These are phyloP conservation scores for Chalciporus chontae DNA, from an alignment of 768 basidiomycete species.

Conservation along the genomic window DNA sequence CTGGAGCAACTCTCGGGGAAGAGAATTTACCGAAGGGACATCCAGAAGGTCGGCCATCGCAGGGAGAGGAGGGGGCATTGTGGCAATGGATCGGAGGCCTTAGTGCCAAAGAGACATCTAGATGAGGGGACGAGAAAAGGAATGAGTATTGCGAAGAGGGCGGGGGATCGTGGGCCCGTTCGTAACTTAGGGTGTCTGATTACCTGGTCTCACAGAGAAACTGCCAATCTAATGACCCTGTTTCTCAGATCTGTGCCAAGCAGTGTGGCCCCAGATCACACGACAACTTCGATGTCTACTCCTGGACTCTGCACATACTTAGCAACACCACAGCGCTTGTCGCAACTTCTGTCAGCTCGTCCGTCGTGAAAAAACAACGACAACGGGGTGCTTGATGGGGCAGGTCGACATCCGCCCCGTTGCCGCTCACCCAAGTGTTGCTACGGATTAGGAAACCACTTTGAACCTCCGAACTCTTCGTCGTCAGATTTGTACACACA, in stretches of 20 bases:
- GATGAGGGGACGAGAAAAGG: background rate
- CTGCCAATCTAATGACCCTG: no score
- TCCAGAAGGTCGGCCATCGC: conserved; percentile 4
- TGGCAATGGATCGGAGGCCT: background rate
- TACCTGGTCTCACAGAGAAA: background rate
- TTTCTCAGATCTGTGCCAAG: no score
- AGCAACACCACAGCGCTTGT: no score
- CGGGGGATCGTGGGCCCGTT: background rate
- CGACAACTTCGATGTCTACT: no score
- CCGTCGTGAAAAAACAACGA: no score
- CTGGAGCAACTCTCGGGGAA: conserved; percentile 14
- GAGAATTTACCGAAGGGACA: conserved; percentile 1
- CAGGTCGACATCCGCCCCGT: no score
- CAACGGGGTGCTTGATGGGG: no score
- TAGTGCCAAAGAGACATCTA: background rate
- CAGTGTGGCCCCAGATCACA: no score
- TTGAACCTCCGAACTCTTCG: conserved; percentile 11
- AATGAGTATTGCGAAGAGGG: background rate
- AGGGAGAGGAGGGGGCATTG: conserved; percentile 1
- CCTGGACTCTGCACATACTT: no score
- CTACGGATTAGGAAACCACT: conserved; percentile 6
- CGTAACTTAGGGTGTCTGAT: background rate
- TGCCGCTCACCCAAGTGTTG: background rate
- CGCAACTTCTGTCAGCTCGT: no score
- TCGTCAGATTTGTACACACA: background rate